Percentiles rank a stretch among this genome's conserved stretches.
Evolutionary conservation across 2,329 filamentous ascomycete genomes (phyloP).

Genomic region (Pseudogymnoascus sp.): DNA sequence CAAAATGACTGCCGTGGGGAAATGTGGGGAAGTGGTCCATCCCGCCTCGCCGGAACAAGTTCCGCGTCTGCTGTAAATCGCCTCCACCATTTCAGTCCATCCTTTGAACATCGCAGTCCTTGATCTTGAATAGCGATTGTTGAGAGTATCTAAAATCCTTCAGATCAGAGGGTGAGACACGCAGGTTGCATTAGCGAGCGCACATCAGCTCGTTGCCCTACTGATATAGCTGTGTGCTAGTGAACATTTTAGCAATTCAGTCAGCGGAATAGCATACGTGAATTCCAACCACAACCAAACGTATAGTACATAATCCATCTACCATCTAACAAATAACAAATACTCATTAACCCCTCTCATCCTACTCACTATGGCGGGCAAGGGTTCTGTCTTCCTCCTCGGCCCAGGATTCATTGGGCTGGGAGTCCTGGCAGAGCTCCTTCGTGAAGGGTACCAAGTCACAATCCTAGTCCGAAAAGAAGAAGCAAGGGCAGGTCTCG

Average conservation of each 20-base stretch:
- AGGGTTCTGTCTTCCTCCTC: constrained; percentile 31
- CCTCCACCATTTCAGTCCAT: not conserved
- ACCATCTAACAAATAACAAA: not conserved
- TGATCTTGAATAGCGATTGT: not conserved
- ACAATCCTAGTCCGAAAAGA: constrained; percentile 35
- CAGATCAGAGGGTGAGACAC: not conserved
- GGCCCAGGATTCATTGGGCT: constrained; percentile 41
- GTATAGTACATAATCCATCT: not conserved
- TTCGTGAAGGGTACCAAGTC: constrained; percentile 34
- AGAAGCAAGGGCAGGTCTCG: constrained; percentile 29
- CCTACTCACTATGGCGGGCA: constrained; percentile 10
- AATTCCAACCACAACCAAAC: not conserved
- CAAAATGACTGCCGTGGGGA: too few relatives aligned
- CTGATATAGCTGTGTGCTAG: not conserved
- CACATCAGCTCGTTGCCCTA: not conserved
- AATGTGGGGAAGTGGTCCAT: too few relatives aligned
- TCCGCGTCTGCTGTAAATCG: not conserved
- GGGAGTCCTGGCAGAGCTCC: constrained; percentile 36
- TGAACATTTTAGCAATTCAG: not conserved
- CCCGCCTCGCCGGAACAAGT: not conserved
- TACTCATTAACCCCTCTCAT: not conserved
- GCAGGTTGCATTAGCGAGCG: not conserved
- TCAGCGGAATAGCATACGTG: not conserved
- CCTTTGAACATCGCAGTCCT: not conserved
- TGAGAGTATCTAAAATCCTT: not conserved